A percentile compares a stretch with the other conserved stretches of the same genome.
Conservation (phyloP, 805 yeast species). For the Hanseniaspora clermontiae region DNA sequence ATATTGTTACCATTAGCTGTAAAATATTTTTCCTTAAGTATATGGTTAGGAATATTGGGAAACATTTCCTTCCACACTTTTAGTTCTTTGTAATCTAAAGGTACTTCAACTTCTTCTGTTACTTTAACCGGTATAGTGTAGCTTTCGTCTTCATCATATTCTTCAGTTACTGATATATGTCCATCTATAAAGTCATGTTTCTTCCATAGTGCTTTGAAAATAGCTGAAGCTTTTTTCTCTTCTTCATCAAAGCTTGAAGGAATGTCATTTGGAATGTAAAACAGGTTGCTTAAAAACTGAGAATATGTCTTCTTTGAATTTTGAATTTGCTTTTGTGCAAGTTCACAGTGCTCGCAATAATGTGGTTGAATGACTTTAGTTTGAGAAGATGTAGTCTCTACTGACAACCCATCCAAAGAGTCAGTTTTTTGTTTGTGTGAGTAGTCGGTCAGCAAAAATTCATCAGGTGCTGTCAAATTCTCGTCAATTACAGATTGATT, state of each 20-base stretch:
- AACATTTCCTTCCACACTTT: slow-evolving; percentile 2
- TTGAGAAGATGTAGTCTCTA: too few relatives aligned
- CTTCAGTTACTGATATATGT: not conserved
- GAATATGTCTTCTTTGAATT: not conserved
- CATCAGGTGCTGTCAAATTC: too few relatives aligned
- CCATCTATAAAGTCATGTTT: not conserved
- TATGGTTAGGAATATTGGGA: not conserved
- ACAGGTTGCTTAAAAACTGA: not conserved
- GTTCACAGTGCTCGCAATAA: not conserved
- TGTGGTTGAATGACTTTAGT: not conserved
- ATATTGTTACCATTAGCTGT: not conserved
- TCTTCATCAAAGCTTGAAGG: not conserved
- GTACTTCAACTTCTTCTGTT: not conserved
- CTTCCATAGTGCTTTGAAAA: not conserved
- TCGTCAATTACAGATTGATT: too few relatives aligned
- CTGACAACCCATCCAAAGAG: too few relatives aligned
- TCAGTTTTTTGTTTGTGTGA: too few relatives aligned
- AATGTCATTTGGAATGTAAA: not conserved
- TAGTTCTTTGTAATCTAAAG: not conserved
- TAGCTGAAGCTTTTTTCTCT: not conserved
- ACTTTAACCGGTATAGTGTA: not conserved
- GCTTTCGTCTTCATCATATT: not conserved
- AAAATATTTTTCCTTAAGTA: not conserved
- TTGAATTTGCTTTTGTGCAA: not conserved
- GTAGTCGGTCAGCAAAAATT: too few relatives aligned